Base-by-base conservation (phyloP, 345 rosid species). In the Rhodamnia argentea region DNA sequence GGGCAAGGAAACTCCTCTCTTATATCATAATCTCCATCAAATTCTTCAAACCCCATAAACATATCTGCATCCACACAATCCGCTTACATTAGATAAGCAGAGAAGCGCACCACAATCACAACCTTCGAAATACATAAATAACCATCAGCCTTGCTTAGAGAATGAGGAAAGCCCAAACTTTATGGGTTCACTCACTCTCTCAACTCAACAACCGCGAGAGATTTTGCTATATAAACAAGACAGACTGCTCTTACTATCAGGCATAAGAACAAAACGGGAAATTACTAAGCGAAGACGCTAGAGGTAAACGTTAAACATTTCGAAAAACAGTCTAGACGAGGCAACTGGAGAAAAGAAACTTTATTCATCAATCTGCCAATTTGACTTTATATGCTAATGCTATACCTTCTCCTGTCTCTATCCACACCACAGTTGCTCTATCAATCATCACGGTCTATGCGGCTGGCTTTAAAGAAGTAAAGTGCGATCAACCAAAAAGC, bases 1-100 rank as follows among this genome's bases (percentile, higher is more conserved):
- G 99, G 99, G 90, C 99, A 97, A 47, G 96, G 94, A 89, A 94
- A 97, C 91, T 97, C 99, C 90, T 95, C 99, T 89, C 95, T 92
- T 84, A 93, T 88, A 89, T 96, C 98, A 90, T 94, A 98, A 89
- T 97, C 99, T 82, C 92, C 98, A 86, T 94, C 98, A 15, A 92
- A 86, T 87, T 97, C 98, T 89, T 97, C 99, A 88, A 94, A 93
- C 78, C 95, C 96, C 94, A 93, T 91, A 84, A 91, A 94, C 90
- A 92, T 89, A 84, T 97, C 98, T 95, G 98, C 93, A 92, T 52
- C 89, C 88, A 89, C 60, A 84, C 27, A 70, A 70, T 18, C 47
- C 24, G 47, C 18, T 70, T 18, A 37, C 13, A 70, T 70, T 37
- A 70, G 81, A 2, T 37, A 37, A 37, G 47, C 26, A 70, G 81